Evolutionary conservation across 106 monocot genomes (phyloP), one percentile per base, ranked within the genome.

Genomic region (Vanilla planifolia): DNA sequence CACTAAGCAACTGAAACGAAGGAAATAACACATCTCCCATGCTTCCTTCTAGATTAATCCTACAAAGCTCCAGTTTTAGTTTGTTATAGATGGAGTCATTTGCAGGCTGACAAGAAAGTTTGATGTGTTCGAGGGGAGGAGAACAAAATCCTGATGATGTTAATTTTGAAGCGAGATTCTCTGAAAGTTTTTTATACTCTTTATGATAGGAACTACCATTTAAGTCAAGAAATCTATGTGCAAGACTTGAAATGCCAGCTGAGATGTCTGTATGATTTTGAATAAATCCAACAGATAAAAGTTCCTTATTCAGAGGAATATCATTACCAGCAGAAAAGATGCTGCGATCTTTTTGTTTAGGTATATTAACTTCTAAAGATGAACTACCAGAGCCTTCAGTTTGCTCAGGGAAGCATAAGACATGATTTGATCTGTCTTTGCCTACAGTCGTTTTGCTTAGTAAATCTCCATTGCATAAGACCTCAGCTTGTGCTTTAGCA

Each of bases 111-210:
- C 84, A 85, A 41, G 91, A 92, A 37, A 92, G 70, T 64, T 99
- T 92, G 92, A 99, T 99, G 27, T 77, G 76, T 59, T 99, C 82
- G n/a, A 99, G 63, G 17, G 92, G 98, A 20, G 92, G 92, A 37
- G 93, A 93, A 28, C 78, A 70, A 58, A 63, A 61, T 59, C 59
- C 83, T 71, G 68, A 74, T 17, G 48, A 67, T 39, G 36, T 20
- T 37, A 55, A 52, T 64, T 35, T 23, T 10, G 60, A 62, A 55
- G 70, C 35, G 20, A 60, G 64, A 8, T 47, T 67, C 45, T 63
- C 61, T 29, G 63, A 15, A 20, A 56, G 50, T 64, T 73, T 67
- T 47, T 44, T 43, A 39, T 64, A 10, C 30, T 61, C 48, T 51
- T 55, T 70, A 62, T 35, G 24, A 64, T 62, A 29, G 16, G 44